A percentile compares a stretch with the other conserved stretches of the same genome.
phyloP scores from a whole-genome alignment of 2,329 filamentous ascomycete genomes.

The Trichocomaceae sp. region DNA sequence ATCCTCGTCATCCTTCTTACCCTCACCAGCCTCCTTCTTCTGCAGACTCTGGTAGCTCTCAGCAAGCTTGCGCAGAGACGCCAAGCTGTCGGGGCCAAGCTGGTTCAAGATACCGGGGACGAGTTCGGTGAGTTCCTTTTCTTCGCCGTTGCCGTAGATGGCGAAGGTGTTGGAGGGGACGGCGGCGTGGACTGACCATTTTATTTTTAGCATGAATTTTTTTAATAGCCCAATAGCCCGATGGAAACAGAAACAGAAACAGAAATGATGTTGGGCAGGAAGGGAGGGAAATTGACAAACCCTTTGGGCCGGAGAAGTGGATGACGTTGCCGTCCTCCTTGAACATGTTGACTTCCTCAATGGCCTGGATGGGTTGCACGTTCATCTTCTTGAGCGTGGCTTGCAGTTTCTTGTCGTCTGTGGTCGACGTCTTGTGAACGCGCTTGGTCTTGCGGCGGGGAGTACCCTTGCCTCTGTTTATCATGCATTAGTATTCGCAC shows the following conservation, averaged over 20 bases:
- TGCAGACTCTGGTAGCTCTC: constrained; percentile 99
- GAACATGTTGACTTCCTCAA: constrained; percentile 99
- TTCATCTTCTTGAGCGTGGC: constrained; percentile 97
- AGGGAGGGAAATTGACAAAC: constrained; percentile 48
- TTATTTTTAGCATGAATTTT: constrained; percentile 1
- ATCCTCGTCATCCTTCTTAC: constrained; percentile 65
- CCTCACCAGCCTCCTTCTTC: constrained; percentile 77
- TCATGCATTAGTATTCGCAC: constrained; percentile 4
- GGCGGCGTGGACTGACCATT: constrained; percentile 77
- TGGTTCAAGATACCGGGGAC: constrained; percentile 99
- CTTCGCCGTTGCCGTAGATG: constrained; percentile 97
- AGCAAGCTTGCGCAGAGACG: constrained; percentile 93
- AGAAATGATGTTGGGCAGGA: background rate
- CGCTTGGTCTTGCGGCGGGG: constrained; percentile 98
- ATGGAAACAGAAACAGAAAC: background rate
- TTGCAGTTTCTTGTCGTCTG: constrained; percentile 99
- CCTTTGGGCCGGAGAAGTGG: constrained; percentile 96
- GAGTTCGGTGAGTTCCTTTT: constrained; percentile 99
- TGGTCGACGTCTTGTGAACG: constrained; percentile 82
- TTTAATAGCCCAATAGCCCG: background rate
- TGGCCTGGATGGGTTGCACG: constrained; percentile 97
- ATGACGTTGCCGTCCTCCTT: constrained; percentile 99
- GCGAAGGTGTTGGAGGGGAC: constrained; percentile 98
- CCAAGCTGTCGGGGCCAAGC: constrained; percentile 95
- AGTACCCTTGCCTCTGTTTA: constrained; percentile 83